Conservation (phyloP, 768 basidiomycete genomes). For the Coprinopsis marcescibilis region DNA sequence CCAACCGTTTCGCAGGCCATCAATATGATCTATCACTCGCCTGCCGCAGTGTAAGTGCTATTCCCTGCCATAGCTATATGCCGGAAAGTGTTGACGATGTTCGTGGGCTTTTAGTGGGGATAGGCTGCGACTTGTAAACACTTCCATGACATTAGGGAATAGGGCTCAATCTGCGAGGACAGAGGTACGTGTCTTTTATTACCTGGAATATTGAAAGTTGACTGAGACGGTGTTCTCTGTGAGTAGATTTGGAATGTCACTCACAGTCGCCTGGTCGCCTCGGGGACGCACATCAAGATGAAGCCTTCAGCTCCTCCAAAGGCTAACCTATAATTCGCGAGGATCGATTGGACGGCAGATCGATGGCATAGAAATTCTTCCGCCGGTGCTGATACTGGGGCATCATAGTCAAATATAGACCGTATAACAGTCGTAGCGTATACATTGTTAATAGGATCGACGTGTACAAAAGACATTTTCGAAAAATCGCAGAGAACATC, state of each 20-base stretch:
- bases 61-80: too few relatives aligned
- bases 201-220: not conserved
- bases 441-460: too few relatives aligned
- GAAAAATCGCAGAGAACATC: too few relatives aligned
- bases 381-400: not conserved
- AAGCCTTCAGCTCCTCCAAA: slow-evolving; percentile 33
- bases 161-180: slow-evolving; percentile 42
- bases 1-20: slow-evolving; percentile 45
- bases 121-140: slow-evolving; percentile 44
- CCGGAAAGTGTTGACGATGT: too few relatives aligned
- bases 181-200: slow-evolving; percentile 30
- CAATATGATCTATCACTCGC: slow-evolving; percentile 50
- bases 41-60: slow-evolving; percentile 37
- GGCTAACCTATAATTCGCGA: slow-evolving; percentile 19
- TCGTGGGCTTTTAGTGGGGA: too few relatives aligned
- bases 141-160: slow-evolving; percentile 42
- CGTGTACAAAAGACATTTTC: too few relatives aligned
- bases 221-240: too few relatives aligned
- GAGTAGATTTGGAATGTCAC: slow-evolving; percentile 52
- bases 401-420: too few relatives aligned
- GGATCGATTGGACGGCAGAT: not conserved
- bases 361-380: not conserved
- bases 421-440: too few relatives aligned
- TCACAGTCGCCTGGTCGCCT: slow-evolving; percentile 45
- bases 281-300: slow-evolving; percentile 54